phyloP scores from a whole-genome alignment of 257 asterid species.

The Solanum dulcamara region DNA sequence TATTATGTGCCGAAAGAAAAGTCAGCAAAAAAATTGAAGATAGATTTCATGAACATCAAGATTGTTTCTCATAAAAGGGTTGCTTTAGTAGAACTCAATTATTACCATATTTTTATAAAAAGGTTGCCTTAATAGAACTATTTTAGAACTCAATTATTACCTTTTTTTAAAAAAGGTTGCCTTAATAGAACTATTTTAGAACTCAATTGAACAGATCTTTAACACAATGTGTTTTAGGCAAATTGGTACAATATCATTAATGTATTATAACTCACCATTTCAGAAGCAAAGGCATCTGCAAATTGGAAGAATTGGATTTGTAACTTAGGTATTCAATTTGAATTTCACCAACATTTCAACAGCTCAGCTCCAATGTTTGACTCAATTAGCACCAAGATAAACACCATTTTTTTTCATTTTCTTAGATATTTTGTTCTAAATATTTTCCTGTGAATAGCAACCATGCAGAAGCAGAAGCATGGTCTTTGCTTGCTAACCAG shows the following conservation, averaged over 20 bases:
- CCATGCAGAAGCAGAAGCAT: neutral
- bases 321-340: too few relatives aligned
- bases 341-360: neutral
- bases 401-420: neutral
- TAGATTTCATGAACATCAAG: neutral
- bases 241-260: neutral
- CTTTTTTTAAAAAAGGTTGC: too few relatives aligned
- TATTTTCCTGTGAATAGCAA: neutral
- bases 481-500: neutral
- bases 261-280: neutral
- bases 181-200: neutral
- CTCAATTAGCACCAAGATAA: neutral
- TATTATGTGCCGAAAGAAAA: neutral
- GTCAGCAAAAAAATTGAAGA: neutral
- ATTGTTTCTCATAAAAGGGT: neutral
- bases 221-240: neutral
- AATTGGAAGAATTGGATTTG: neutral
- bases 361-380: neutral
- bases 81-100: too few relatives aligned
- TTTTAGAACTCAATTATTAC: neutral
- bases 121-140: neutral
- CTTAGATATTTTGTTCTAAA: neutral
- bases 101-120: too few relatives aligned
- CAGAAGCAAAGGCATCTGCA: neutral
- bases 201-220: neutral